Evolutionary conservation across 106 monocot genomes (phyloP).

Genomic region (Acorus gramineus): DNA sequence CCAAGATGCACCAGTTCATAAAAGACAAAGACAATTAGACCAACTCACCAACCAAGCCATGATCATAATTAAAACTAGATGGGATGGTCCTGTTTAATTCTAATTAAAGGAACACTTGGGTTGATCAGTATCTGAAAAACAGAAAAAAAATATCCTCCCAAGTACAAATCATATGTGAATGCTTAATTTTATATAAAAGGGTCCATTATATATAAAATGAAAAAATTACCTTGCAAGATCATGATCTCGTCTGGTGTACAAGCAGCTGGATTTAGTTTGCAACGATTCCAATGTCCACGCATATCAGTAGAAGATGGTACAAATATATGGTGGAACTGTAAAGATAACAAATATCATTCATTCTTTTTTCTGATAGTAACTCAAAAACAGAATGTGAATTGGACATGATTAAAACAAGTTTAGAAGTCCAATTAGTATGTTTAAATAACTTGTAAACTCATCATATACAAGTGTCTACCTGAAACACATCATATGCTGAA

Average conservation of each 20-base stretch:
- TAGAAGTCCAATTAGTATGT: neutral
- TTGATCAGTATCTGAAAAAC: no score
- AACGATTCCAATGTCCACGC: slow-evolving; percentile 41
- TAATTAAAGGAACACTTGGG: no score
- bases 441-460: no score
- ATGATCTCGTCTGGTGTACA: slow-evolving; percentile 44
- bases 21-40: no score
- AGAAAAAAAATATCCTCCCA: no score
- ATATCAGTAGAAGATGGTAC: slow-evolving; percentile 73
- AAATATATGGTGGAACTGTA: slow-evolving; percentile 71
- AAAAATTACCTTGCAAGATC: slow-evolving; percentile 54
- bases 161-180: no score
- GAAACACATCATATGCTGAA: slow-evolving; percentile 81
- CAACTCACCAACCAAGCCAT: no score
- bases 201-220: neutral
- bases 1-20: no score
- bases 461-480: slow-evolving; percentile 24
- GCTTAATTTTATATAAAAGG: no score
- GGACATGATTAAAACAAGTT: neutral
- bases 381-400: neutral
- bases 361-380: neutral
- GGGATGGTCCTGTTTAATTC: no score
- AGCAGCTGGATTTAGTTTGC: slow-evolving; percentile 41
- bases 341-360: no score
- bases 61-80: no score